A percentile compares a stretch with the other conserved stretches of the same genome.
Conservation (phyloP, 441 rosid genomes). For the Rhodomyrtus psidioides region DNA sequence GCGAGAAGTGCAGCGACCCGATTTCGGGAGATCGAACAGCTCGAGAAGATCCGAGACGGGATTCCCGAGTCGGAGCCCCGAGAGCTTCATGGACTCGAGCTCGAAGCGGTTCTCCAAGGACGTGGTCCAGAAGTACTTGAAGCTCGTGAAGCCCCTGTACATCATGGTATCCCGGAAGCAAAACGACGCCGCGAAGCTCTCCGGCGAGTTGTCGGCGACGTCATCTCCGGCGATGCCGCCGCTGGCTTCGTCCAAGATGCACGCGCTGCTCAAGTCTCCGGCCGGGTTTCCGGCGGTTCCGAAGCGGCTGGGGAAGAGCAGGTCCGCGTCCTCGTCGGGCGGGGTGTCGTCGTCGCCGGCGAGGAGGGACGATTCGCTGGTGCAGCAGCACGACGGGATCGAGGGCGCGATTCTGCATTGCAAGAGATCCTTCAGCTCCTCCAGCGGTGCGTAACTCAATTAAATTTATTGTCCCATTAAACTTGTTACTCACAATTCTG, state of each 20-base stretch:
- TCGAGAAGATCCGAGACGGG: not conserved
- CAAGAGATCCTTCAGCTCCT: conserved; percentile 5
- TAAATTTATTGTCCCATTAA: not conserved
- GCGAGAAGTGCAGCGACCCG: not conserved
- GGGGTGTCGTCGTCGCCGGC: not conserved
- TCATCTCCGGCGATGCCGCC: not conserved
- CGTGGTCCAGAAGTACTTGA: conserved; percentile 5
- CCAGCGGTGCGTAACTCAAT: not conserved
- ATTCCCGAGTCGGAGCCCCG: not conserved
- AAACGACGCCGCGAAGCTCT: not conserved
- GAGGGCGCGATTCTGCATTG: conserved; percentile 8
- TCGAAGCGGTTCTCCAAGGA: conserved; percentile 12
- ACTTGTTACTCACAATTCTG: not conserved
- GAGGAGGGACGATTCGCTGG: conserved; percentile 8
- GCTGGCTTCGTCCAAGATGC: not conserved
- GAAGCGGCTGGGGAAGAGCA: conserved; percentile 1
- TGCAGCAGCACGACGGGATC: conserved; percentile 12
- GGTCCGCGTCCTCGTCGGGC: not conserved
- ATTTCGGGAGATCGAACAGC: not conserved
- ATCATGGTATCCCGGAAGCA: not conserved
- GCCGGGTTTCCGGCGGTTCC: not conserved
- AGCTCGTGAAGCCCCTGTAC: conserved; percentile 5
- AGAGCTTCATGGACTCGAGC: not conserved
- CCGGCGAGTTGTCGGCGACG: not conserved
- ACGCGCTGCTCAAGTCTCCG: not conserved